phyloP scores from a whole-genome alignment of 2,329 filamentous ascomycete species.

The Xylaria sp. region DNA sequence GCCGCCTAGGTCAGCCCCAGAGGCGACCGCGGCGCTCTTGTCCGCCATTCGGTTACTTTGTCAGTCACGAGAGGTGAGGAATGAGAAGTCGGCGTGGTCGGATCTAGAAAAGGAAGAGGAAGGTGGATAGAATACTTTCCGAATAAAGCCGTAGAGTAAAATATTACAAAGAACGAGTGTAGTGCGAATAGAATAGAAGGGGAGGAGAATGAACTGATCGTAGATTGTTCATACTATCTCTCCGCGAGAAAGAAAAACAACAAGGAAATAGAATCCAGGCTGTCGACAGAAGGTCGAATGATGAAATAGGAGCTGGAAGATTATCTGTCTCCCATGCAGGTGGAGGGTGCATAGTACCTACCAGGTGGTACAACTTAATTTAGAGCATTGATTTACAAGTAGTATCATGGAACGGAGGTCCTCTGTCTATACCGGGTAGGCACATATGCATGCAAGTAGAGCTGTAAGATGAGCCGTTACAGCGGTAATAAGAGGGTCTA shows the following conservation, averaged over 20 bases:
- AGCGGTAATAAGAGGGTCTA: slow-evolving; percentile 8
- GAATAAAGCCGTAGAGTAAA: slow-evolving; percentile 20
- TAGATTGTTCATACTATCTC: slow-evolving; percentile 31
- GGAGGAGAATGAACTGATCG: slow-evolving; percentile 19
- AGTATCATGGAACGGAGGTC: background rate
- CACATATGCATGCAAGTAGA: background rate
- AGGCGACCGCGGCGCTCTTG: slow-evolving; percentile 66
- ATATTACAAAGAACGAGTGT: slow-evolving; percentile 38
- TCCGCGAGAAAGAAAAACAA: slow-evolving; percentile 26
- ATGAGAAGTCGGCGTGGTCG: slow-evolving; percentile 4
- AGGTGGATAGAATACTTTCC: background rate
- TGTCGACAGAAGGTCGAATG: slow-evolving; percentile 35
- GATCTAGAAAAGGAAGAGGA: slow-evolving; percentile 14
- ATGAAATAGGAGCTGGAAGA: slow-evolving; percentile 38
- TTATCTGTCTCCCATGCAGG: slow-evolving; percentile 25
- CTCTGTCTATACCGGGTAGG: no score
- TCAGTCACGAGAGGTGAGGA: slow-evolving; percentile 7
- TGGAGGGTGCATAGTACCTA: slow-evolving; percentile 5
- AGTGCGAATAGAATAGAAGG: slow-evolving; percentile 31
- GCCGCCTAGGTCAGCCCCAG: slow-evolving; percentile 66
- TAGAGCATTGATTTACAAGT: slow-evolving; percentile 13
- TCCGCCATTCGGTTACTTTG: slow-evolving; percentile 59
- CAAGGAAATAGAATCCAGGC: slow-evolving; percentile 5
- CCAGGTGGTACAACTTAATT: slow-evolving; percentile 10
- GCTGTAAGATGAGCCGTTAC: slow-evolving; percentile 1